Conservation (phyloP, 352 stramenopile species). For the Phytophthora pinifolia region DNA sequence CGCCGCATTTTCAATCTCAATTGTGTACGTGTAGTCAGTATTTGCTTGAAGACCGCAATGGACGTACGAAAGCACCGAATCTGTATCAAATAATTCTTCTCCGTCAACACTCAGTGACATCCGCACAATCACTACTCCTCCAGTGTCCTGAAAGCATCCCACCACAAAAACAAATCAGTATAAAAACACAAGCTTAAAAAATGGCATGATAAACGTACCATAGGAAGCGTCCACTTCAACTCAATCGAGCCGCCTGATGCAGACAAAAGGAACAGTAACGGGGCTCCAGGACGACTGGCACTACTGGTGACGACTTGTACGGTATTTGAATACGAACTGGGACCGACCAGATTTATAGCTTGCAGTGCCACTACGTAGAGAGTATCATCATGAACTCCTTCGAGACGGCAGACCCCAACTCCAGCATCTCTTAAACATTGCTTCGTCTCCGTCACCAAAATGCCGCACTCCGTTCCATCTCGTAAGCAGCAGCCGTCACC, state of each 20-base stretch:
- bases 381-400: conserved; percentile 32
- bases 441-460: conserved; percentile 6
- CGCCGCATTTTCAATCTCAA: conserved; percentile 48
- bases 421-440: conserved; percentile 11
- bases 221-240: conserved; percentile 34
- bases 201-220: conserved; percentile 35
- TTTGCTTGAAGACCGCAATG: conserved; percentile 34
- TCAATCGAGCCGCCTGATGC: conserved; percentile 36
- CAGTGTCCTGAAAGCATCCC: conserved; percentile 33
- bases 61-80: conserved; percentile 17
- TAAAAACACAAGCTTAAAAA: too few species aligned
- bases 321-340: conserved; percentile 23
- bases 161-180: background rate
- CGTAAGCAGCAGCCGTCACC: conserved; percentile 24
- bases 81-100: too few species aligned
- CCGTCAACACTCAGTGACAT: too few species aligned
- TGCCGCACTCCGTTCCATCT: conserved; percentile 24
- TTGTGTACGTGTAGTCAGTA: conserved; percentile 37
- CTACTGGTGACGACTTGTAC: conserved; percentile 18
- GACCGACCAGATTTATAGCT: conserved; percentile 39
- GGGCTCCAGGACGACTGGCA: conserved; percentile 24
- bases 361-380: conserved; percentile 32
- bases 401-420: conserved; percentile 19
- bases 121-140: conserved; percentile 15
- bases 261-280: conserved; percentile 21